Conservation (phyloP, 2,329 filamentous ascomycete genomes). For the Didymella pomorum region DNA sequence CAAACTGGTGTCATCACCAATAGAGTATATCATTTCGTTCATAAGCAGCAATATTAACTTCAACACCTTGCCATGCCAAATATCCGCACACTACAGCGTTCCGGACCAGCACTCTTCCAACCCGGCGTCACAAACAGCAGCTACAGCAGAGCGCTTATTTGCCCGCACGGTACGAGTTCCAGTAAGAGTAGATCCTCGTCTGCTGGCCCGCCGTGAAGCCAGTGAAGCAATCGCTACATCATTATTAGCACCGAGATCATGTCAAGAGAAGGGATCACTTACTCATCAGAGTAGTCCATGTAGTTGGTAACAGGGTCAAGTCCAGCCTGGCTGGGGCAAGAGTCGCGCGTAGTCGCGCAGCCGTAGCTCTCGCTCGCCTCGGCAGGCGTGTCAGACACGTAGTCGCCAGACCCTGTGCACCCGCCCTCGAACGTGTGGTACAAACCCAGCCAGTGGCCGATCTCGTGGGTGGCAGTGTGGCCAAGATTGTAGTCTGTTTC, state of each 20-base stretch:
- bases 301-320: conserved; percentile 46
- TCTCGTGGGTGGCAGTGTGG: conserved; percentile 43
- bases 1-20: neutral
- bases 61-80: neutral
- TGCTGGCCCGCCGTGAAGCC: conserved; percentile 40
- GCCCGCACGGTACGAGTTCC: conserved; percentile 24
- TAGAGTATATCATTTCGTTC: neutral
- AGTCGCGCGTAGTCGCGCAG: conserved; percentile 38
- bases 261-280: neutral
- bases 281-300: conserved; percentile 46
- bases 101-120: neutral
- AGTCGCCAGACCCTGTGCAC: conserved; percentile 37
- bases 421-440: conserved; percentile 44
- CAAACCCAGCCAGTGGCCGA: conserved; percentile 46
- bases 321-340: conserved; percentile 36
- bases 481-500: conserved; percentile 26
- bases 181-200: conserved; percentile 32
- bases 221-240: conserved; percentile 29
- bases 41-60: neutral
- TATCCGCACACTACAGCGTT: conserved; percentile 6
- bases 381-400: conserved; percentile 41
- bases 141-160: conserved; percentile 23
- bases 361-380: conserved; percentile 24
- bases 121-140: conserved; percentile 6
- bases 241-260: conserved; percentile 4